A percentile compares a stretch with the other conserved stretches of the same genome.
These are phyloP conservation scores for Fusarium irregulare DNA, from an alignment of 2,329 filamentous ascomycete species.

Conservation along the genomic window DNA sequence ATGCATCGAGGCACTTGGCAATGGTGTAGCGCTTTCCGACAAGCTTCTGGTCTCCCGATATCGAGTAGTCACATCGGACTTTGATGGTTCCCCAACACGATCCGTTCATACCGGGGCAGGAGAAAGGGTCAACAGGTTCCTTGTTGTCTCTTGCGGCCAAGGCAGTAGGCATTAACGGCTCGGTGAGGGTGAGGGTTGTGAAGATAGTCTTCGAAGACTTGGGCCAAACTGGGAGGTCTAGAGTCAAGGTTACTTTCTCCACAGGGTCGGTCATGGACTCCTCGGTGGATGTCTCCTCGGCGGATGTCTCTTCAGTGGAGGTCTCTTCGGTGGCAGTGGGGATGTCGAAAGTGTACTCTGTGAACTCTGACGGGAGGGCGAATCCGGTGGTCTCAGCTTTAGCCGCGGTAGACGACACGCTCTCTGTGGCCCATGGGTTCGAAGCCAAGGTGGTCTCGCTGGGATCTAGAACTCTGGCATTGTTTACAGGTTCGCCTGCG, in stretches of 20 bases:
- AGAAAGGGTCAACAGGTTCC: not conserved
- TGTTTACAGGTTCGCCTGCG: not conserved
- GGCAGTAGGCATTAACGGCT: not conserved
- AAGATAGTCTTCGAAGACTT: not conserved
- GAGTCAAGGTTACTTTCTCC: not conserved
- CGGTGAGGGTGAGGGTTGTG: not conserved
- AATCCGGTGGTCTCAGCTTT: not conserved
- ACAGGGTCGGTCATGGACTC: not conserved
- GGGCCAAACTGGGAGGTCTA: not conserved
- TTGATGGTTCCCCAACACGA: not conserved
- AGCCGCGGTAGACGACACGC: not conserved
- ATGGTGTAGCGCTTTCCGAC: not conserved
- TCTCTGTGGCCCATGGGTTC: not conserved
- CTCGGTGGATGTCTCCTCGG: not conserved
- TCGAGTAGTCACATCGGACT: not conserved
- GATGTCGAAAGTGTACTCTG: not conserved
- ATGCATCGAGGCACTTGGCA: not conserved
- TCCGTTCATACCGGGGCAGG: not conserved
- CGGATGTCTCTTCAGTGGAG: fast-evolving
- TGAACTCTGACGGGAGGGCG: not conserved
- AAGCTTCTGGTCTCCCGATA: not conserved
- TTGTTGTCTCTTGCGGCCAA: not conserved
- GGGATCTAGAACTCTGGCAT: not conserved
- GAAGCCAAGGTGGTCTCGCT: not conserved
- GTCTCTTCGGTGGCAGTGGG: not conserved